phyloP scores from a whole-genome alignment of 768 basidiomycete genomes.

The Lenzites betulinus region DNA sequence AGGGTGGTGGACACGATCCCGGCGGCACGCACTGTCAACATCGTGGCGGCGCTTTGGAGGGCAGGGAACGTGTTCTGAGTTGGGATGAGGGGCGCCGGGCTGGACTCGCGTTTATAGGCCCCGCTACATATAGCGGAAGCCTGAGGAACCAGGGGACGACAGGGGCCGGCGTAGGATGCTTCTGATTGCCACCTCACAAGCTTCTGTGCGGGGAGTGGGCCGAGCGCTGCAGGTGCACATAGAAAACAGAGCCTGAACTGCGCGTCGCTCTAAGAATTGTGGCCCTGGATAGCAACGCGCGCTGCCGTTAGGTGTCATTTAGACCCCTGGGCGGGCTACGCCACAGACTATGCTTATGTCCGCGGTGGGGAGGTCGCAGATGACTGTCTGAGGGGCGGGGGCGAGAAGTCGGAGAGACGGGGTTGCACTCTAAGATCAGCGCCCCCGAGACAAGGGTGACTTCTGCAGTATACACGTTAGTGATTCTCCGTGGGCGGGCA shows the following conservation, averaged over 20 bases:
- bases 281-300: neutral
- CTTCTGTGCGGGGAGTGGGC: neutral
- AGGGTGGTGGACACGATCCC: constrained; percentile 25
- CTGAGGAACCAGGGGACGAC: neutral
- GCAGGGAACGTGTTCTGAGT: neutral
- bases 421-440: neutral
- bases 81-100: neutral
- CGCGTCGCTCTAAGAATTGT: neutral
- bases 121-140: constrained; percentile 7
- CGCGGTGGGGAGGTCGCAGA: neutral
- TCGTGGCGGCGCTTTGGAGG: neutral
- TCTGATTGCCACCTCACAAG: constrained; percentile 5
- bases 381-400: too few species aligned
- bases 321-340: neutral
- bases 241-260: too few species aligned
- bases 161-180: constrained; percentile 3
- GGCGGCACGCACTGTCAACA: constrained; percentile 16
- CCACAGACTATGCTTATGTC: neutral
- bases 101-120: neutral
- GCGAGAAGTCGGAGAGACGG: neutral
- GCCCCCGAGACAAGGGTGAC: constrained; percentile 10
- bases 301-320: neutral
- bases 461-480: constrained; percentile 3
- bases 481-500: constrained; percentile 6
- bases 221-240: neutral